Conservation (phyloP, 345 rosid species). For the Citrus medica region DNA sequence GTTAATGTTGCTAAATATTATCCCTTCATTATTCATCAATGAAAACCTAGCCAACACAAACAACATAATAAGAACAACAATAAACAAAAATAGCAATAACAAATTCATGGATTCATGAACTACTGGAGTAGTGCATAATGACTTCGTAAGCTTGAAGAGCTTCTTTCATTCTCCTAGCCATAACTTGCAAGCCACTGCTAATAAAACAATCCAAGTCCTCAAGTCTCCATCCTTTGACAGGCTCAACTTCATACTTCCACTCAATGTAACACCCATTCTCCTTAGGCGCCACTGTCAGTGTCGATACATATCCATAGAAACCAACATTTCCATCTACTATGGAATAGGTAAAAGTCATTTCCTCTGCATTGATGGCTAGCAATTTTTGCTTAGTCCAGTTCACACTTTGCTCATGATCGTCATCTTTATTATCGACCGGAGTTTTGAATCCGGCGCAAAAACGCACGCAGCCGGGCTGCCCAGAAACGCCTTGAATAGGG, state of each 20-base stretch:
- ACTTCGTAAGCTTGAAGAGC: slow-evolving; percentile 19
- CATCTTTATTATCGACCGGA: slow-evolving; percentile 17
- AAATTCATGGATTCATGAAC: background rate
- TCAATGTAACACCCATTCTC: slow-evolving; percentile 31
- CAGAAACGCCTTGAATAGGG: slow-evolving; percentile 32
- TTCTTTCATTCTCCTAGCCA: slow-evolving; percentile 46
- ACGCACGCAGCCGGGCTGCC: slow-evolving; percentile 49
- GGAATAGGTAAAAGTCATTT: slow-evolving; percentile 25
- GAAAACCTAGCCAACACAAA: background rate
- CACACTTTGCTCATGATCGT: background rate
- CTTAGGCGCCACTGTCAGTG: slow-evolving; percentile 17
- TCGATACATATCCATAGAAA: slow-evolving; percentile 32
- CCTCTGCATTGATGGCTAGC: slow-evolving; percentile 25
- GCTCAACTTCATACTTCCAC: slow-evolving; percentile 49
- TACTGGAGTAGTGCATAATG: background rate
- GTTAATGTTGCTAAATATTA: too few species aligned
- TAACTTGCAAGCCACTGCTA: slow-evolving; percentile 30
- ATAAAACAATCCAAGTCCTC: slow-evolving; percentile 38
- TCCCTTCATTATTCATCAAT: background rate
- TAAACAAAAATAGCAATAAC: background rate
- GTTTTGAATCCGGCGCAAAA: slow-evolving; percentile 53
- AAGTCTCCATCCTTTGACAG: slow-evolving; percentile 31
- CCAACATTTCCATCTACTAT: slow-evolving; percentile 45
- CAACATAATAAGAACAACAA: background rate
- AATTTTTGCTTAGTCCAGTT: slow-evolving; percentile 52